Conservation (phyloP, 345 rosid genomes). For the Camelina sativa region DNA sequence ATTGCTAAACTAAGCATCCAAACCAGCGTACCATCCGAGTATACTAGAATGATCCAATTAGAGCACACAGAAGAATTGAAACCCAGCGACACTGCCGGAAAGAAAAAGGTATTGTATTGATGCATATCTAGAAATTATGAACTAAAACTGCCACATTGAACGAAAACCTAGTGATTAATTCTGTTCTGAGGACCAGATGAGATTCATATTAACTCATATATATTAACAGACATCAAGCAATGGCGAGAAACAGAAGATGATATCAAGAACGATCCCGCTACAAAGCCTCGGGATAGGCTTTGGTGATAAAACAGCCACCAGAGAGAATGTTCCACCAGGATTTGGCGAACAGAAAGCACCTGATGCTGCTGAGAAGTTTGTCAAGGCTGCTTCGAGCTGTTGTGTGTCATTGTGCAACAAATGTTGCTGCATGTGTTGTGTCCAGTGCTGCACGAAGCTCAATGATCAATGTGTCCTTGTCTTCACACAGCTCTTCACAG, state of each 20-base stretch:
- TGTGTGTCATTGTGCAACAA: slow-evolving; percentile 53
- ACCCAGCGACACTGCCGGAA: slow-evolving; percentile 43
- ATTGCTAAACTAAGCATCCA: slow-evolving; percentile 68
- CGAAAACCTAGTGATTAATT: not conserved
- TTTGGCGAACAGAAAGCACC: slow-evolving; percentile 57
- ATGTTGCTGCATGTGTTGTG: slow-evolving; percentile 93
- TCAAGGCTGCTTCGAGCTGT: slow-evolving; percentile 80
- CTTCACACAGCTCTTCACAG: slow-evolving; percentile 65
- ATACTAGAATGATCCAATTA: slow-evolving; percentile 64
- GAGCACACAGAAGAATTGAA: slow-evolving; percentile 55
- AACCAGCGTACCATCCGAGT: slow-evolving; percentile 66
- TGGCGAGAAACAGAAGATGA: slow-evolving; percentile 44
- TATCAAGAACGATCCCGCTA: slow-evolving; percentile 48
- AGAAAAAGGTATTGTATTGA: slow-evolving; percentile 49
- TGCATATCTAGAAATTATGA: slow-evolving; percentile 5
- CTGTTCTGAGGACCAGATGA: slow-evolving; percentile 6
- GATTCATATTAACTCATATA: not conserved
- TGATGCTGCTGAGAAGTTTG: slow-evolving; percentile 76
- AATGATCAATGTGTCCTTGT: slow-evolving; percentile 66
- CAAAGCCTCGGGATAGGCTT: slow-evolving; percentile 64
- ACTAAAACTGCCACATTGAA: slow-evolving; percentile 2
- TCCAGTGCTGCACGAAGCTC: slow-evolving; percentile 69
- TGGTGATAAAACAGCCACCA: slow-evolving; percentile 70
- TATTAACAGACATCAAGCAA: slow-evolving; percentile 50
- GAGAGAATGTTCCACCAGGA: slow-evolving; percentile 69